Evolutionary conservation across 2,329 filamentous ascomycete species (phyloP).

Genomic region (Dactylonectria estremocensis): DNA sequence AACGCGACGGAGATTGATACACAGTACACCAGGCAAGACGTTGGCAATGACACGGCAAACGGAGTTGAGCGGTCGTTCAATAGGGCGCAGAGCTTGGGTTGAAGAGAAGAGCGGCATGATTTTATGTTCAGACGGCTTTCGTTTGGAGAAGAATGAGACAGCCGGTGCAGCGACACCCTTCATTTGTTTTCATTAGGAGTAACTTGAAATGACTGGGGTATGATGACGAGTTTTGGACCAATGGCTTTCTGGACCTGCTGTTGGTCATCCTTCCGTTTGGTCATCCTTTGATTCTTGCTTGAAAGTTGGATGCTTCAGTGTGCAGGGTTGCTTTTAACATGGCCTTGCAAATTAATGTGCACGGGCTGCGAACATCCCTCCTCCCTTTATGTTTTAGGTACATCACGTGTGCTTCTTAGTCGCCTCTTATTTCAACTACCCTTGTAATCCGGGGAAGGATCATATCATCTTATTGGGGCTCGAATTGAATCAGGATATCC

Average conservation of each 20-base stretch:
- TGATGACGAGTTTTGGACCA: neutral
- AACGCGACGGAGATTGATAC: neutral
- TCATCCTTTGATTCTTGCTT: neutral
- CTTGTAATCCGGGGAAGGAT: conserved; percentile 7
- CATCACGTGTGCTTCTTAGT: conserved; percentile 16
- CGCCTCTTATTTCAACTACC: conserved; percentile 24
- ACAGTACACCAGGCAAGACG: conserved; percentile 3
- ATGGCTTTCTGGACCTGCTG: too few species aligned
- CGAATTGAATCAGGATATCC: conserved; percentile 8
- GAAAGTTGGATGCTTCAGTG: neutral
- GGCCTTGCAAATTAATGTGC: conserved; percentile 4
- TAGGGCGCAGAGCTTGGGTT: conserved; percentile 25
- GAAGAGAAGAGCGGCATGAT: conserved; percentile 22
- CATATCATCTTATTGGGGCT: neutral
- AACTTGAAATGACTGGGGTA: conserved; percentile 24
- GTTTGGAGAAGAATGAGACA: conserved; percentile 15
- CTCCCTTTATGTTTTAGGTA: conserved; percentile 13
- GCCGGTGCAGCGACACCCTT: conserved; percentile 20
- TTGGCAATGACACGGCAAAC: conserved; percentile 16
- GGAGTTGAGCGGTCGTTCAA: conserved; percentile 32
- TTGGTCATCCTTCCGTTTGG: too few species aligned
- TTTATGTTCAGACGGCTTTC: conserved; percentile 21
- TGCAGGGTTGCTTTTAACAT: too few species aligned
- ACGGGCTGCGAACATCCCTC: conserved; percentile 1
- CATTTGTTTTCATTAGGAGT: conserved; percentile 23